Conservation (phyloP, 1,284 basidiomycete genomes). For the Baeospora myosura region DNA sequence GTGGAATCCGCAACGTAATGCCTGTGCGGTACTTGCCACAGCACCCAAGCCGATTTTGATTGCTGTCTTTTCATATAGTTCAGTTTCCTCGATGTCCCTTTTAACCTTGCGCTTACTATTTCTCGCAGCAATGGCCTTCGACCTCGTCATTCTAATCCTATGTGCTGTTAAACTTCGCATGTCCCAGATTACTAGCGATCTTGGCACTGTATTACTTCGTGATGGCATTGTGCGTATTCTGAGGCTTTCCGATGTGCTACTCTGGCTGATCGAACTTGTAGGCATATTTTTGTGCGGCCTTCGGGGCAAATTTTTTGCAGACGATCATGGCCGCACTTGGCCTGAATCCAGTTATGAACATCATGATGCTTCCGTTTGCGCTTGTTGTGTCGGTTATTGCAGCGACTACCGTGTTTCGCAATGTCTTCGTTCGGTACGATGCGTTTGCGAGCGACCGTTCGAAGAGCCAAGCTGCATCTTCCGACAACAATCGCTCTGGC, state of each 20-base stretch:
- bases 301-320: slow-evolving; percentile 25
- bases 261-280: slow-evolving; percentile 6
- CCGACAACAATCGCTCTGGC: no score
- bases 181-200: slow-evolving; percentile 17
- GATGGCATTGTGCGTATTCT: slow-evolving; percentile 23
- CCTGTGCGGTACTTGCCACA: slow-evolving; percentile 26
- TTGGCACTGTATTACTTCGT: slow-evolving; percentile 21
- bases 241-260: not conserved
- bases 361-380: slow-evolving; percentile 25
- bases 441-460: no score
- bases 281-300: slow-evolving; percentile 25
- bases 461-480: no score
- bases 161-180: slow-evolving; percentile 19
- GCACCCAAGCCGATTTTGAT: slow-evolving; percentile 22
- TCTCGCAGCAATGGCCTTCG: slow-evolving; percentile 25
- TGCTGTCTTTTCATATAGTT: slow-evolving; percentile 26
- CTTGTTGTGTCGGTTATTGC: slow-evolving; percentile 28
- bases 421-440: slow-evolving; percentile 26
- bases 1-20: slow-evolving; percentile 21
- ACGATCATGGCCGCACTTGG: slow-evolving; percentile 23
- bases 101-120: no score
- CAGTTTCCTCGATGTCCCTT: slow-evolving; percentile 7
- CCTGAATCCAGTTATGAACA: slow-evolving; percentile 28
- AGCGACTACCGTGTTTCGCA: slow-evolving; percentile 26
- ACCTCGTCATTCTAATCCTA: slow-evolving; percentile 23